Percentiles rank a stretch among this genome's conserved stretches.
Conservation (phyloP, 2,329 filamentous ascomycete species). For the Xylariaceae sp. region DNA sequence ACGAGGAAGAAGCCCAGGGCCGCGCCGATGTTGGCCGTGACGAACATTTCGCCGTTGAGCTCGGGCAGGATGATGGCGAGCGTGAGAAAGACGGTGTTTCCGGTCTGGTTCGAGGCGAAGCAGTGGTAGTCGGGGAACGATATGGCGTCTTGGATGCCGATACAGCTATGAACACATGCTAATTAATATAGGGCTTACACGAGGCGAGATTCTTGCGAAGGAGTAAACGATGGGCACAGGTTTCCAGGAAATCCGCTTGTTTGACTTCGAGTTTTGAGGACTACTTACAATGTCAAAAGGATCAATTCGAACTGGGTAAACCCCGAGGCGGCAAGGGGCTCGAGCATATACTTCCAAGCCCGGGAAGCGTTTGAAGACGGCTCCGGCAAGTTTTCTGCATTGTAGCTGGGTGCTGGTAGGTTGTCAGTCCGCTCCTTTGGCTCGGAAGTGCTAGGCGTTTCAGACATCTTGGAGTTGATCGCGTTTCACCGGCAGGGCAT, state of each 20-base stretch:
- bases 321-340: conserved; percentile 41
- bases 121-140: conserved; percentile 64
- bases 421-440: conserved; percentile 8
- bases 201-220: too few relatives aligned
- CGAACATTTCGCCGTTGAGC: conserved; percentile 51
- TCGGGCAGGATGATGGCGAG: conserved; percentile 54
- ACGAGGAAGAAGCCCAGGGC: conserved; percentile 59
- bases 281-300: conserved; percentile 47
- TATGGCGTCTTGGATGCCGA: conserved; percentile 59
- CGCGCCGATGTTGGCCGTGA: conserved; percentile 56
- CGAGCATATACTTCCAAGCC: conserved; percentile 32
- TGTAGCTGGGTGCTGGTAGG: conserved; percentile 7
- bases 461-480: background rate
- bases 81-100: conserved; percentile 64
- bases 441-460: conserved; percentile 4
- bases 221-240: too few relatives aligned
- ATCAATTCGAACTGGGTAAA: conserved; percentile 51
- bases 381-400: conserved; percentile 1
- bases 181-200: background rate
- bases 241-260: background rate
- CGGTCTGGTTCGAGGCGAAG: conserved; percentile 67
- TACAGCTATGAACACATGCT: conserved; percentile 38
- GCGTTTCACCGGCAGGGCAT: background rate
- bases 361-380: conserved; percentile 24
- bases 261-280: conserved; percentile 1